Evolutionary conservation across 1,284 basidiomycete genomes (phyloP), one percentile per base, ranked within the genome.

Genomic region (Porodaedalea pini): DNA sequence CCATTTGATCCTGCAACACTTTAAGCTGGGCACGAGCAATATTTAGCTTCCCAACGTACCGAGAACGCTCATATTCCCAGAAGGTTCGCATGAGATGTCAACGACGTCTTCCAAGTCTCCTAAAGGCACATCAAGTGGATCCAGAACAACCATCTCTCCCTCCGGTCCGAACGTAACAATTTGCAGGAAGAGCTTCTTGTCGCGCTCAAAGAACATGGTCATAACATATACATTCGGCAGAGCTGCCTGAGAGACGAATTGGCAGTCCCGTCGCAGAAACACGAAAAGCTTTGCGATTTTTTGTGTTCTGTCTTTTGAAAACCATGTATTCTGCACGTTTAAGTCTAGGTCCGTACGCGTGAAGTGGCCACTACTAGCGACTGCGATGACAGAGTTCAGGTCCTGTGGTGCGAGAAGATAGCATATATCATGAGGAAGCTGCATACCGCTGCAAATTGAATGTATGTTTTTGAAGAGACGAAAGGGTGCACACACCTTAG

Each of bases 11-110:
- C 57, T 59, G 21, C 17, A 36, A 40, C 25, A 13, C 23, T 21
- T 15, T 53, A 25, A 45, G 31, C 2, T 52, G n/a, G n/a, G 19
- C 11, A 19, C 19, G 44, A 23, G 17, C 4, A 40, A n/a, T 39
- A 41, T 15, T 4, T 2, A 25, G 34, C 23, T 8, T 17, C 17
- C 4, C 13, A 6, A 69, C 78, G 54, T 69, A 83, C 83, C 66
- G 3, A 85, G 68, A 36, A 83, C 62, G 56, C 71, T 81, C 37
- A 83, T 62, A 63, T 71, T 74, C 5, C 83, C 83, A 1, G 75
- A 70, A 1, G 67, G 43, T 63, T 77, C 81, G 57, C 74, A 82
- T 4, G 83, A 78, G 10, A 75, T 64, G 54, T 73, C 68, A 8
- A 67, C 41, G 3, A 72, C 61, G 43, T 67, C 61, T 6, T 63